phyloP scores from a whole-genome alignment of 805 yeast genomes.

The Metschnikowia amazonensis region DNA sequence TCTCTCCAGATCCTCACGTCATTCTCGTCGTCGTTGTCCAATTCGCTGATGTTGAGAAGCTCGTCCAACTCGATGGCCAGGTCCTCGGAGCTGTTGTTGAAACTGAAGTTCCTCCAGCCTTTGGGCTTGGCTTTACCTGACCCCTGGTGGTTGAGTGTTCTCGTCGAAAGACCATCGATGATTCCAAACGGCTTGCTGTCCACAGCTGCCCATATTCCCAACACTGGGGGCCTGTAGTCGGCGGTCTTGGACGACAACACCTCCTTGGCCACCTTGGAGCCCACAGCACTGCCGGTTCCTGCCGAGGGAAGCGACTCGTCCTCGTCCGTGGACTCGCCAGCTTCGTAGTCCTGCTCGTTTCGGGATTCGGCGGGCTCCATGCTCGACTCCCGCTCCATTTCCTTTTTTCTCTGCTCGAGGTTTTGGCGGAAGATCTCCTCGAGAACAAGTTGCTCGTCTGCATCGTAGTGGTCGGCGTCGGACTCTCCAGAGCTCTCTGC shows the following conservation, averaged over 20 bases:
- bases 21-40: constrained; percentile 67
- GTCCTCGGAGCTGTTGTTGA: constrained; percentile 25
- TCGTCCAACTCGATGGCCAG: constrained; percentile 63
- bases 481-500: constrained; percentile 29
- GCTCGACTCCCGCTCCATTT: constrained; percentile 12
- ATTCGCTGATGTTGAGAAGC: constrained; percentile 79
- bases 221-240: constrained; percentile 83
- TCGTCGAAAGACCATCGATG: constrained; percentile 89
- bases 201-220: constrained; percentile 88
- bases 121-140: constrained; percentile 15
- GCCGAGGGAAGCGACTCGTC: constrained; percentile 79
- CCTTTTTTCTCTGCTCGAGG: constrained; percentile 18
- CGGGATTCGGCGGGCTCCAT: constrained; percentile 25
- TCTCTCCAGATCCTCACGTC: constrained; percentile 48
- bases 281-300: constrained; percentile 47
- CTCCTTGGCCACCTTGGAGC: constrained; percentile 86
- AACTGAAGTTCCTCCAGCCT: constrained; percentile 23
- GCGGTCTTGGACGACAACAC: constrained; percentile 83
- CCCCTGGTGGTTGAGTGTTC: constrained; percentile 51
- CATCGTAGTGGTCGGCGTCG: constrained; percentile 21
- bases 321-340: constrained; percentile 93
- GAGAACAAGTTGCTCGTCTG: constrained; percentile 20
- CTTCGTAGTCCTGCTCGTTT: constrained; percentile 42
- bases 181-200: constrained; percentile 83
- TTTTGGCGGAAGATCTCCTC: constrained; percentile 25